Base-by-base conservation (phyloP, 495 filamentous ascomycete species). In the Corynascus novoguineensis region DNA sequence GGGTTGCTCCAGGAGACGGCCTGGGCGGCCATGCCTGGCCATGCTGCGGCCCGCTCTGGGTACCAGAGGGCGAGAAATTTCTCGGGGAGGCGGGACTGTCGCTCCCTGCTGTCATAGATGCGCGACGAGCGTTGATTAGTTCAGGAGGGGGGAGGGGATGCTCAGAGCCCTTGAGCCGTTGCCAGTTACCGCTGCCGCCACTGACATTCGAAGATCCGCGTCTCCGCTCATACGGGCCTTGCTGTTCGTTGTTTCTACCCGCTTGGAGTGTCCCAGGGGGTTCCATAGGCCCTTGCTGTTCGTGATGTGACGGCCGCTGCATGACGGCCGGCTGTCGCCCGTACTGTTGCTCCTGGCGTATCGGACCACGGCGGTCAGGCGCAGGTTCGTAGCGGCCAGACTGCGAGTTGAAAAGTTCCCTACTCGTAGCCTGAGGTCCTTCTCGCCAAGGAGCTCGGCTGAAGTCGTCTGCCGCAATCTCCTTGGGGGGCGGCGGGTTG, bases 121-220 rank as follows among this genome's bases (percentile, higher is more conserved):
- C 70, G 41, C 76, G 67, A 31, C 75, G 68, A 9, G 67, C 69
- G 35, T 66, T 75, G 55, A 74, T 42, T 41, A 75, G 64, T 45
- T 82, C 78, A 14, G 69, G 71, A 14, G 71, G 71, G 7, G 76
- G 73, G 41, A 70, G 55, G 1, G 70, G 68, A 51, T 76, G 71
- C 32, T 81, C 80, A 29, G 71, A 71, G n/a, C 70, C 71, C 60
- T 70, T 73, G 47, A 75, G 62, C 19, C 75, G 71, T 52, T 77
- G 68, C 52, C 82, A 82, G 45, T 78, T 80, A 41, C 87, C 88
- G 70, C 91, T 97, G 55, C 89, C 90, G 29, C 91, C 92, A 67
- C 92, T 97, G 28, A 96, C 87, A 65, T 91, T 96, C 1, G 92
- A 96, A n/a, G 92, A 97, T 49, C 87, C 86, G 44, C 95, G 85